These are phyloP conservation scores for Hygrocybe coccinea DNA, from an alignment of 768 basidiomycete species.

Conservation along the genomic window DNA sequence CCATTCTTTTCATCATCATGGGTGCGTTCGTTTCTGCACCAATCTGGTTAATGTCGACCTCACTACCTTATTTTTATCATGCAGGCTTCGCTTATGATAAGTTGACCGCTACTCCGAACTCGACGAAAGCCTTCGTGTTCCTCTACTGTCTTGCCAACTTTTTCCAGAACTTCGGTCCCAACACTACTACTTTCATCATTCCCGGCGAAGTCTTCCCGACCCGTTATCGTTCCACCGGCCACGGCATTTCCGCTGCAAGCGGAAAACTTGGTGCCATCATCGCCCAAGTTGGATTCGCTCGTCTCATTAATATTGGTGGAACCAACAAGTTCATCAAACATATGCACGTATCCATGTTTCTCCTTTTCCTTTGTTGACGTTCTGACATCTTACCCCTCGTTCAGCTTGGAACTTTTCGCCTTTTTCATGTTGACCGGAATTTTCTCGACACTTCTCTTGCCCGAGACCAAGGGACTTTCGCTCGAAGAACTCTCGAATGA, in stretches of 20 bases:
- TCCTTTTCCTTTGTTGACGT: background rate
- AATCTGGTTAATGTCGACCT: background rate
- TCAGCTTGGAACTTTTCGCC: conserved; percentile 72
- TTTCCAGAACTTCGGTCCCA: conserved; percentile 87
- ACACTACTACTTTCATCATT: conserved; percentile 73
- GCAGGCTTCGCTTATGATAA: conserved; percentile 64
- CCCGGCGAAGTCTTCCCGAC: conserved; percentile 86
- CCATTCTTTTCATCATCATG: conserved; percentile 62
- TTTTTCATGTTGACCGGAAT: conserved; percentile 85
- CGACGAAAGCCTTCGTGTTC: conserved; percentile 65
- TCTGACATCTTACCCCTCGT: conserved; percentile 6
- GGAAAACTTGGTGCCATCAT: conserved; percentile 83
- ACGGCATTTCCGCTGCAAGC: conserved; percentile 78
- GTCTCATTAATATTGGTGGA: conserved; percentile 65
- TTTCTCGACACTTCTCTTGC: conserved; percentile 72
- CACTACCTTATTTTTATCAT: conserved; percentile 1
- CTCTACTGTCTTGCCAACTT: conserved; percentile 85
- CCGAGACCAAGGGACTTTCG: conserved; percentile 65
- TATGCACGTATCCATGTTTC: conserved; percentile 44
- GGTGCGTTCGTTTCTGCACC: conserved; percentile 38
- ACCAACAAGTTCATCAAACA: conserved; percentile 56
- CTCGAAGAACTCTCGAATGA: conserved; percentile 76
- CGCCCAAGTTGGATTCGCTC: conserved; percentile 72
- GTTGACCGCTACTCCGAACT: conserved; percentile 39
- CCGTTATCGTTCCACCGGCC: conserved; percentile 79